Percentiles rank a stretch among this genome's conserved stretches.
Evolutionary conservation across 345 rosid species (phyloP).

Genomic region (Sisymbrium irio): DNA sequence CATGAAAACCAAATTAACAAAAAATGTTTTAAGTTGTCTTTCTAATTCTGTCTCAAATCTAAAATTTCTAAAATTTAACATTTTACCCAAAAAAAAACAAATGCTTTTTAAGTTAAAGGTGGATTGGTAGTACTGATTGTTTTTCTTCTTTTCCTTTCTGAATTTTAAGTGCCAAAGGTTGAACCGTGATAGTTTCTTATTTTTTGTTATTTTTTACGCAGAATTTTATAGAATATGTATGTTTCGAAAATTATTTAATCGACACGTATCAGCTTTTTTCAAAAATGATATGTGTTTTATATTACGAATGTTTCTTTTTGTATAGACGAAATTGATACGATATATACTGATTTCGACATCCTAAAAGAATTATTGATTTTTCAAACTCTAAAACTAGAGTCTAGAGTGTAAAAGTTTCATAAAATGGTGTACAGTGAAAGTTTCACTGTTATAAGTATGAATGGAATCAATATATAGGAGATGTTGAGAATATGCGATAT

Average conservation of each 20-base stretch:
- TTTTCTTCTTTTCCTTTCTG: no score
- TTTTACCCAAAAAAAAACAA: no score
- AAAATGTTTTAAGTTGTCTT: no score
- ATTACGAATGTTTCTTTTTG: background rate
- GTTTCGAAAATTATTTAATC: background rate
- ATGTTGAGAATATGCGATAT: background rate
- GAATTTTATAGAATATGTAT: background rate
- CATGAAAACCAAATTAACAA: background rate
- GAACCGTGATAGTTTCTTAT: background rate
- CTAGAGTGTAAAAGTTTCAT: background rate
- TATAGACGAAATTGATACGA: no score
- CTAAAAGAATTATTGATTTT: background rate
- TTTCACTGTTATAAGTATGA: background rate
- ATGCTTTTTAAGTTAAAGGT: no score
- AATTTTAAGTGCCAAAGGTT: no score
- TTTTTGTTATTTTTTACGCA: background rate
- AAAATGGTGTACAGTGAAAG: background rate
- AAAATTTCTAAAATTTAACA: no score
- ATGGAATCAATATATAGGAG: conserved; percentile 12
- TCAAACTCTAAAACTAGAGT: background rate
- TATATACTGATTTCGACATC: background rate
- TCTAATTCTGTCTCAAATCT: no score
- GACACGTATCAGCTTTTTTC: background rate
- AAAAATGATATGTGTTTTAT: background rate
- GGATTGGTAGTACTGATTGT: no score